Percentiles rank a stretch among this genome's conserved stretches.
phyloP scores from a whole-genome alignment of 495 filamentous ascomycete genomes.

The Astrothelium subdiscretum region DNA sequence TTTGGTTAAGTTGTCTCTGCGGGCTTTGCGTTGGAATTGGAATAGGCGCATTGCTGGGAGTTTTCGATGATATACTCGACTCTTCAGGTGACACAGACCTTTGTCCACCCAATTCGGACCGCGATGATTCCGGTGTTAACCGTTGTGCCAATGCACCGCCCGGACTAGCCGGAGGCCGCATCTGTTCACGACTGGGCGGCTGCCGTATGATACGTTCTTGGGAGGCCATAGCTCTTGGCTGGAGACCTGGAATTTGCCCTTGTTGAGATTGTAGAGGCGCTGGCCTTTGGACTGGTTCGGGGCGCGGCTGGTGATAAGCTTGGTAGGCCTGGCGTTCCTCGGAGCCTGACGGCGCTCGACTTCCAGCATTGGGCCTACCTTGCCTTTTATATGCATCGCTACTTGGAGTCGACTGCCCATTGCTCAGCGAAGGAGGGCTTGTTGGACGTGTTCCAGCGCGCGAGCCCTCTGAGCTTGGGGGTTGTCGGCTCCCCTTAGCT shows the following conservation, averaged over 20 bases:
- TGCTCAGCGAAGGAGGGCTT: not conserved
- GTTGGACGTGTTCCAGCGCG: not conserved
- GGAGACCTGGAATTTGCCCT: not conserved
- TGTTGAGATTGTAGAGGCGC: not conserved
- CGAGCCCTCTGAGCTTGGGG: slow-evolving; percentile 3
- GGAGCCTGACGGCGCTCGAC: not conserved
- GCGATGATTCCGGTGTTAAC: slow-evolving; percentile 21
- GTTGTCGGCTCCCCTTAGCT: slow-evolving; percentile 15
- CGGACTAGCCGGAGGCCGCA: slow-evolving; percentile 10
- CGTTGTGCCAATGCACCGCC: slow-evolving; percentile 9
- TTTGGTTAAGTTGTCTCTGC: slow-evolving; percentile 5
- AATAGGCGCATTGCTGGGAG: slow-evolving; percentile 1
- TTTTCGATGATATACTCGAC: slow-evolving; percentile 11
- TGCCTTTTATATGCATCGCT: not conserved
- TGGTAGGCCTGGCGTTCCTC: not conserved
- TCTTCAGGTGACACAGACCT: slow-evolving; percentile 18
- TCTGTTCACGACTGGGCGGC: slow-evolving; percentile 18
- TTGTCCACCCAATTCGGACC: slow-evolving; percentile 14
- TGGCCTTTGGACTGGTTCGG: not conserved
- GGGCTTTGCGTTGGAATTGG: slow-evolving; percentile 7
- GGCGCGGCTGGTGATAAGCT: not conserved
- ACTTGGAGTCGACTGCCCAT: not conserved
- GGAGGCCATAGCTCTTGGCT: slow-evolving; percentile 15
- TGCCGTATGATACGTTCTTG: slow-evolving; percentile 18
- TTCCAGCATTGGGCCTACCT: not conserved